These are phyloP conservation scores for Auriculariales sp. DNA, from an alignment of 768 basidiomycete species.

Conservation along the genomic window DNA sequence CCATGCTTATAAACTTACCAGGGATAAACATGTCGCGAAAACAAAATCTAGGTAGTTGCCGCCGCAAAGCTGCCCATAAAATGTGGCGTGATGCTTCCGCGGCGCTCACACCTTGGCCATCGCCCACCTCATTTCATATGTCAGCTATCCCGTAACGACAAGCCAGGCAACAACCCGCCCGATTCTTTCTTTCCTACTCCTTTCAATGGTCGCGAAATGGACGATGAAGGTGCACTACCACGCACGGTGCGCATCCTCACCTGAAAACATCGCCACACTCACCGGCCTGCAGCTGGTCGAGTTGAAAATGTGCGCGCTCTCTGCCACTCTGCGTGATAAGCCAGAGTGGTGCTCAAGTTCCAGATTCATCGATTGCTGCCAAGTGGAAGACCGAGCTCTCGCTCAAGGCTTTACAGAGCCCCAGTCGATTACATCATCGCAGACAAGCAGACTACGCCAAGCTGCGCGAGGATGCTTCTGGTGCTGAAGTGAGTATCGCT, in stretches of 20 bases:
- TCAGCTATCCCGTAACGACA: no score
- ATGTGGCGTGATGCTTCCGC: no score
- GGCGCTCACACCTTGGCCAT: no score
- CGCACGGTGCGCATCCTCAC: not conserved
- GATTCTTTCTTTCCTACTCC: not conserved
- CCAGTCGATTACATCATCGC: constrained; percentile 33
- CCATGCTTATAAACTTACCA: no score
- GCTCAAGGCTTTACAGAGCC: constrained; percentile 7
- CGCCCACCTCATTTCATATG: no score
- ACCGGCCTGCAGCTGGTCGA: constrained; percentile 14
- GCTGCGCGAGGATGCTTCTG: constrained; percentile 24
- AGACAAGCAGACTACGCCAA: constrained; percentile 29
- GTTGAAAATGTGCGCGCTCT: constrained; percentile 34
- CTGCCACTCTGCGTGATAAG: constrained; percentile 24
- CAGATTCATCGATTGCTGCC: constrained; percentile 13
- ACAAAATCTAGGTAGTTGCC: no score
- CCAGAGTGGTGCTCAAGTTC: constrained; percentile 26
- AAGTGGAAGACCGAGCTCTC: constrained; percentile 20
- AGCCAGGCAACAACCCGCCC: no score
- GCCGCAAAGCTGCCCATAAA: no score
- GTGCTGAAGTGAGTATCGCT: constrained; percentile 13
- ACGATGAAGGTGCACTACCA: not conserved
- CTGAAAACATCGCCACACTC: not conserved
- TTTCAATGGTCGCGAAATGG: not conserved
- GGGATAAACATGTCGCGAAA: no score